A percentile compares a stretch with the other conserved stretches of the same genome.
These are phyloP conservation scores for Citrus inodora DNA, from an alignment of 345 rosid genomes.

Conservation along the genomic window DNA sequence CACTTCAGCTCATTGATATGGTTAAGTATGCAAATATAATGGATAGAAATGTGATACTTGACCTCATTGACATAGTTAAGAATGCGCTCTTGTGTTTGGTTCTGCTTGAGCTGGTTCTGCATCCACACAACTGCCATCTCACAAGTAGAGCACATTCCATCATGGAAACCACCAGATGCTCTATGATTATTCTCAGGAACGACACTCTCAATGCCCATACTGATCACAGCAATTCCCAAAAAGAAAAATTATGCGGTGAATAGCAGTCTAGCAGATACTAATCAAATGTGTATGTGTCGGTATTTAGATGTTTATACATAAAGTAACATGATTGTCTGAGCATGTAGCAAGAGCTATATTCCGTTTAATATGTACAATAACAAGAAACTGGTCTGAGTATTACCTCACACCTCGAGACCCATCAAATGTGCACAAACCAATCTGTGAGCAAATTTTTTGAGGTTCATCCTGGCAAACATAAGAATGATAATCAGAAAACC, in stretches of 20 bases:
- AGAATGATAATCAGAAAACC: neutral
- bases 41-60: neutral
- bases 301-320: neutral
- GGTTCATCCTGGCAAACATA: conserved; percentile 49
- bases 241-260: neutral
- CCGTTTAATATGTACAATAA: neutral
- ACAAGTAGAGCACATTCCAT: conserved; percentile 58
- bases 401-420: conserved; percentile 59
- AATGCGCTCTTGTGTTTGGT: conserved; percentile 48
- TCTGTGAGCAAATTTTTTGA: conserved; percentile 50
- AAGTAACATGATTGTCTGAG: neutral
- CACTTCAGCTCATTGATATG: conserved; percentile 47
- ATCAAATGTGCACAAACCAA: conserved; percentile 62
- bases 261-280: neutral
- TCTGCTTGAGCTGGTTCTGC: conserved; percentile 57
- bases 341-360: neutral
- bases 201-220: conserved; percentile 59
- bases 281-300: neutral
- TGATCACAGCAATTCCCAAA: conserved; percentile 18
- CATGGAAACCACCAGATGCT: conserved; percentile 27
- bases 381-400: neutral
- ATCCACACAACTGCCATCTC: conserved; percentile 73
- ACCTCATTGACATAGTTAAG: conserved; percentile 55
- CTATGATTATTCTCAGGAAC: conserved; percentile 33
- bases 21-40: conserved; percentile 21